Evolutionary conservation across 768 basidiomycete genomes (phyloP).

Genomic region (Mycena amicta): DNA sequence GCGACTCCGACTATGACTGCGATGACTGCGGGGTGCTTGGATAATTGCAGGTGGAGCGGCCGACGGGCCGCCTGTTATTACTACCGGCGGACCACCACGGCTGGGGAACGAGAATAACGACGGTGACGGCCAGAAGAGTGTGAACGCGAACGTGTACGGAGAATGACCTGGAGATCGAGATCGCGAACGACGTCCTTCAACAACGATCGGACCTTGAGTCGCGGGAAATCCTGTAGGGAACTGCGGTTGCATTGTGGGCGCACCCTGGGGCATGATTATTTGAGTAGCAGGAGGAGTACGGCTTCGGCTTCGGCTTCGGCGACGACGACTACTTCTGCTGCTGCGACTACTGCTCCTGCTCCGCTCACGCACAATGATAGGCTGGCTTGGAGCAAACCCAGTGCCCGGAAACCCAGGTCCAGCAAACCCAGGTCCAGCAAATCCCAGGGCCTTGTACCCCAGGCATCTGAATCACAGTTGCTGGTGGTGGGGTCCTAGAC

Average conservation of each 20-base stretch:
- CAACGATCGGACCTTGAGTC: too few species aligned
- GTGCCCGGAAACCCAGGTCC: too few species aligned
- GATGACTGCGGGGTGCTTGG: not conserved
- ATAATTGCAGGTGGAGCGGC: not conserved
- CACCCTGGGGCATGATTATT: too few species aligned
- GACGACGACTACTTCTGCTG: too few species aligned
- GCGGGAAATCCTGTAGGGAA: too few species aligned
- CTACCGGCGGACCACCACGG: not conserved
- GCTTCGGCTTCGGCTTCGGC: constrained; percentile 5
- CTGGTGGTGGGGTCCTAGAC: not conserved
- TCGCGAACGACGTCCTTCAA: not conserved
- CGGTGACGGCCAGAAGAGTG: too few species aligned
- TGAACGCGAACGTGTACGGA: constrained; percentile 11
- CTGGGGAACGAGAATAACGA: not conserved
- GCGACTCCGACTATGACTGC: not conserved
- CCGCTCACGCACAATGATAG: too few species aligned
- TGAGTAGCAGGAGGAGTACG: not conserved
- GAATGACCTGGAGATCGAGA: not conserved
- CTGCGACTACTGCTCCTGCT: too few species aligned
- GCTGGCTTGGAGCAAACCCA: too few species aligned
- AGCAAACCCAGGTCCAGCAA: too few species aligned
- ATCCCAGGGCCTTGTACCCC: too few species aligned
- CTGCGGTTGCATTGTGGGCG: too few species aligned
- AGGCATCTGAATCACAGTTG: constrained; percentile 14
- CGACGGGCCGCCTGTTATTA: not conserved